A percentile compares a stretch with the other conserved stretches of the same genome.
Conservation (phyloP, 108 stramenopile species). For the Pinguiococcus pyrenoidosus region DNA sequence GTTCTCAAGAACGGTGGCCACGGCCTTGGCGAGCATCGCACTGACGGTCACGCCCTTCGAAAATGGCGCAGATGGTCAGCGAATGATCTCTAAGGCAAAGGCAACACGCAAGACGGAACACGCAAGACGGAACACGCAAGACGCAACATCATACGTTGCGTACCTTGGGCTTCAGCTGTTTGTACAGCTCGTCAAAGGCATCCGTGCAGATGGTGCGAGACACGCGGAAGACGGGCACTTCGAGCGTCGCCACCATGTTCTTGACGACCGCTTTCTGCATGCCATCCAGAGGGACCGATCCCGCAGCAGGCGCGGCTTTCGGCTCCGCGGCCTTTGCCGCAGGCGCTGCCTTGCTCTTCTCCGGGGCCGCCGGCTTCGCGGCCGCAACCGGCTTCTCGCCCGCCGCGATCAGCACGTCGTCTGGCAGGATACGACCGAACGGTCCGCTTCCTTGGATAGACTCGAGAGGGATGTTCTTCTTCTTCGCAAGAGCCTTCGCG, state of each 20-base stretch:
- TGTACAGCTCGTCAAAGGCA: slow-evolving; percentile 76
- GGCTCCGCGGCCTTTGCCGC: slow-evolving; percentile 40
- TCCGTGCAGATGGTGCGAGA: slow-evolving; percentile 78
- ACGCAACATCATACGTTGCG: no score
- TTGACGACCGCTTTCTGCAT: slow-evolving; percentile 93
- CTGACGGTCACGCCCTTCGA: slow-evolving; percentile 85
- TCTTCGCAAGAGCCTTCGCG: slow-evolving; percentile 27
- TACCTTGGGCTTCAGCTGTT: slow-evolving; percentile 70
- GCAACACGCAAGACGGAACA: no score
- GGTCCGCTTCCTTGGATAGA: slow-evolving; percentile 62
- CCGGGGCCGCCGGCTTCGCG: slow-evolving; percentile 59
- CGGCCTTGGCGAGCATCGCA: slow-evolving; percentile 86
- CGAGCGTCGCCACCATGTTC: slow-evolving; percentile 87
- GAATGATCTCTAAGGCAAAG: no score
- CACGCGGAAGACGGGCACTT: slow-evolving; percentile 80
- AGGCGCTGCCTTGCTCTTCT: slow-evolving; percentile 42
- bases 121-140: no score
- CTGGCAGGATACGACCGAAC: slow-evolving; percentile 70
- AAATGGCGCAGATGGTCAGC: no score
- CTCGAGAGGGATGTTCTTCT: slow-evolving; percentile 64
- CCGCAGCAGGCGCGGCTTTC: slow-evolving; percentile 36
- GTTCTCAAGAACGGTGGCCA: slow-evolving; percentile 74
- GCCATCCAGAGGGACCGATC: slow-evolving; percentile 70
- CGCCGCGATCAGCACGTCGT: slow-evolving; percentile 71
- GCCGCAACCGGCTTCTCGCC: no score